These are phyloP conservation scores for Simplicillium sp. DNA, from an alignment of 2,329 filamentous ascomycete species.

Conservation along the genomic window DNA sequence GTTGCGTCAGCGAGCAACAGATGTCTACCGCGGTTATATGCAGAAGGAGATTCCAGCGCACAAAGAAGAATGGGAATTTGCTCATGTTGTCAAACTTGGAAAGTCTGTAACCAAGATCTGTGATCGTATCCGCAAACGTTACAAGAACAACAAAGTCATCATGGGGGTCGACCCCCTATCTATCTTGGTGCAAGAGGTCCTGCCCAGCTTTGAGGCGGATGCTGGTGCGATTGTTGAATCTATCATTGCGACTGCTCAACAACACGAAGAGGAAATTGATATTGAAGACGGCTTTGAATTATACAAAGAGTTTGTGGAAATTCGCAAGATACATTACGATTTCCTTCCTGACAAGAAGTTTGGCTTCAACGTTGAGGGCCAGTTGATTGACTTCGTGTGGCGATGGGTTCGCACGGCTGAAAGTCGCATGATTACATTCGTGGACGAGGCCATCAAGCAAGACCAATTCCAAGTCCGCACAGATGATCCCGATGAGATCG, in stretches of 20 bases:
- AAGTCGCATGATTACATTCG: conserved; percentile 67
- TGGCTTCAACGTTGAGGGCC: conserved; percentile 76
- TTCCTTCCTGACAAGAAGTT: conserved; percentile 67
- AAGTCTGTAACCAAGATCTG: conserved; percentile 78
- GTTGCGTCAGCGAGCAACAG: conserved; percentile 62
- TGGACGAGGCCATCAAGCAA: conserved; percentile 84
- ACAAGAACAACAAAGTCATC: conserved; percentile 77
- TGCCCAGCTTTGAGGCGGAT: conserved; percentile 86
- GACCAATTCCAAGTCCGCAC: conserved; percentile 74
- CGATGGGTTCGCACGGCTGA: conserved; percentile 84
- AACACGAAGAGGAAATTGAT: conserved; percentile 64
- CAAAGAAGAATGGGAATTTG: conserved; percentile 81
- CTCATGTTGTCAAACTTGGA: conserved; percentile 80
- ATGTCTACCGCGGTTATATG: conserved; percentile 72
- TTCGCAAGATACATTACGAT: conserved; percentile 70
- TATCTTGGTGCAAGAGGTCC: conserved; percentile 71
- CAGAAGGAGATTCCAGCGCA: conserved; percentile 71
- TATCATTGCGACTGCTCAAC: conserved; percentile 65
- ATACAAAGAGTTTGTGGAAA: conserved; percentile 79
- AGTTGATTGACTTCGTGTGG: conserved; percentile 91
- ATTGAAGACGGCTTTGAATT: conserved; percentile 91
- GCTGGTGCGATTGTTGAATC: conserved; percentile 74
- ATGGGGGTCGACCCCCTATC: conserved; percentile 61
- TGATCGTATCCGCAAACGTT: conserved; percentile 86
- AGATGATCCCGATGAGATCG: conserved; percentile 50